Evolutionary conservation across 2,329 filamentous ascomycete genomes (phyloP).

Genomic region (Fusarium verticillioides): DNA sequence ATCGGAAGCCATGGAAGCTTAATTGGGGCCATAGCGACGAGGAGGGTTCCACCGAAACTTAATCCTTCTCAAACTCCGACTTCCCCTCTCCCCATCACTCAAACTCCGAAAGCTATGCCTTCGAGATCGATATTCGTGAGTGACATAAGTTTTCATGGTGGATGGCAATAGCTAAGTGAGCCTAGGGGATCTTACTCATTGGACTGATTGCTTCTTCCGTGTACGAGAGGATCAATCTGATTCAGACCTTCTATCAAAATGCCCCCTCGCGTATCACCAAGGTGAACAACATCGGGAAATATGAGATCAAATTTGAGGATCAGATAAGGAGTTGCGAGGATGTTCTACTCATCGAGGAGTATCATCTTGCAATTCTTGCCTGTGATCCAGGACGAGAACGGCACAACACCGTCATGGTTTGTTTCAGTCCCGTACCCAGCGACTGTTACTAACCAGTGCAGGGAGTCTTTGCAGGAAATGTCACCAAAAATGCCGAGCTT

Average conservation of each 20-base stretch:
- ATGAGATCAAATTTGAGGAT: conserved; percentile 51
- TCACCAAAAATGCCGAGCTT: conserved; percentile 44
- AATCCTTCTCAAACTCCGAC: background rate
- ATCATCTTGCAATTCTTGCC: conserved; percentile 50
- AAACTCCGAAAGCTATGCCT: conserved; percentile 2
- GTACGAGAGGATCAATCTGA: conserved; percentile 23
- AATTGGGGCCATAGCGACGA: background rate
- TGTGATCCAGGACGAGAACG: conserved; percentile 55
- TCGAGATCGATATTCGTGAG: conserved; percentile 16
- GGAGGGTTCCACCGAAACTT: background rate
- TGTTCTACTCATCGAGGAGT: conserved; percentile 49
- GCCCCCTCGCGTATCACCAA: conserved; percentile 44
- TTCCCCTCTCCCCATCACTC: background rate
- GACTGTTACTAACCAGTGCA: conserved; percentile 7
- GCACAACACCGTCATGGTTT: conserved; percentile 56
- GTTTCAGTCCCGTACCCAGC: background rate
- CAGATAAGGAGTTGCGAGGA: conserved; percentile 55
- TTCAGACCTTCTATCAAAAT: conserved; percentile 45
- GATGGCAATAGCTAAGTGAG: too few relatives aligned
- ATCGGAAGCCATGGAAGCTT: background rate
- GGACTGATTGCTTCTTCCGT: conserved; percentile 17
- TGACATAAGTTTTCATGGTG: too few relatives aligned
- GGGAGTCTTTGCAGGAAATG: conserved; percentile 41
- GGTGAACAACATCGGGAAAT: conserved; percentile 42
- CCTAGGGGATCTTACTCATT: conserved; percentile 15